A percentile compares a stretch with the other conserved stretches of the same genome.
These are phyloP conservation scores for Crataegus laevigata DNA, from an alignment of 306 rosid species.

Conservation along the genomic window DNA sequence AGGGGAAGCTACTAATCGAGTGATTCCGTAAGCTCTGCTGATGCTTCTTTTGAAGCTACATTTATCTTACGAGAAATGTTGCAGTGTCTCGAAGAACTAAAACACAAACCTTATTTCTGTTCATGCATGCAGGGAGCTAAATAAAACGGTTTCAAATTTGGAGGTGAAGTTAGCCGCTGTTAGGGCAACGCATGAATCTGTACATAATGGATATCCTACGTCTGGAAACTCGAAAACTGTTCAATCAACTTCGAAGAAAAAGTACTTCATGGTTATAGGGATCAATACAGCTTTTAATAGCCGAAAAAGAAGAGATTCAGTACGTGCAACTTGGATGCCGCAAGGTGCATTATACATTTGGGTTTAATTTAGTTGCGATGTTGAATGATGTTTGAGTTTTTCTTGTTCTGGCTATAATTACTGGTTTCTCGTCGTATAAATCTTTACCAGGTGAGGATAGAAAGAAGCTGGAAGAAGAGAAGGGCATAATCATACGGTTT, in stretches of 20 bases:
- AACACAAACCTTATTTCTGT: conserved; percentile 18
- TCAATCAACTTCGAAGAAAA: conserved; percentile 45
- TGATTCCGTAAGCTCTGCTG: conserved; percentile 41
- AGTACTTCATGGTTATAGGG: conserved; percentile 74
- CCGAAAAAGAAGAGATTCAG: conserved; percentile 74
- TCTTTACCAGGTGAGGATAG: conserved; percentile 47
- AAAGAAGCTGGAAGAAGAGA: conserved; percentile 81
- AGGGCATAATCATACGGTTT: conserved; percentile 76
- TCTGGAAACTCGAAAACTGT: conserved; percentile 33
- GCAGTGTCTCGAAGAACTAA: background rate
- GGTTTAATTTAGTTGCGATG: background rate
- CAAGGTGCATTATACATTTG: conserved; percentile 42
- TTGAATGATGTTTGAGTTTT: conserved; percentile 1
- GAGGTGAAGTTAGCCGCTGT: conserved; percentile 48
- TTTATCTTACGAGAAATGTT: conserved; percentile 5
- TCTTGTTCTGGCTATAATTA: conserved; percentile 13
- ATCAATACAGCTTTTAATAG: conserved; percentile 87
- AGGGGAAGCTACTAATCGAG: conserved; percentile 31
- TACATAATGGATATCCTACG: conserved; percentile 27
- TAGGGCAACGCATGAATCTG: conserved; percentile 24
- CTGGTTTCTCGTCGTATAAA: conserved; percentile 10
- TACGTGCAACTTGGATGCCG: conserved; percentile 95
- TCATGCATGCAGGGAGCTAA: conserved; percentile 40
- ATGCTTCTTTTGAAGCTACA: conserved; percentile 13
- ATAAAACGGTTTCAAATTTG: conserved; percentile 43